Evolutionary conservation across 305 asterid species (phyloP), one percentile per base, ranked within the genome.

Genomic region (Fraxinus baroniana): DNA sequence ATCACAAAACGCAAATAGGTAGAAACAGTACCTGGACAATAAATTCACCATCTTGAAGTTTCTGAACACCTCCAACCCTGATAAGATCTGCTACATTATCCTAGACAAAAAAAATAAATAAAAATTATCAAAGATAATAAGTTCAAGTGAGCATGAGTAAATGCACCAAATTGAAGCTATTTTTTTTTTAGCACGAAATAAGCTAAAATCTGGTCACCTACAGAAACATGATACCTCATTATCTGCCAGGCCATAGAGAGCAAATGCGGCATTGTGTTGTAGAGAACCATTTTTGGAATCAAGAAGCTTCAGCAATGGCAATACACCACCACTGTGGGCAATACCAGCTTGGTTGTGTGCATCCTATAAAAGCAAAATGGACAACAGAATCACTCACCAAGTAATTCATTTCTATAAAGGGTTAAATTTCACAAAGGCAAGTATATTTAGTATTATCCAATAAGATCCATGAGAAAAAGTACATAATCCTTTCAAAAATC

Each of bases 241-340:
- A 89, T 97, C 99, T 36, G 99, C 97, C 84, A 97, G 99, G 75
- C 98, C 98, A 68, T 97, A 95, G 55, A 97, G 97, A 80, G 98
- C 98, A 89, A 97, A 97, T 76, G 99, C 99, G 87, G 99, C 98
- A 91, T 95, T 95, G 82, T 95, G 99, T 79, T 97, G 99, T 83
- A 97, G 85, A 15, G 98, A 92, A 83, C 98, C 98, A 87, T 97
- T 95, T 85, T 93, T 97, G 55, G 99, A 93, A 83, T 95, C 98
- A 85, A 95, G 97, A 83, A 97, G 99, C 89, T 92, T 91, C 86
- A 97, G 88, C 79, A 95, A 85, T 36, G 98, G 98, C 76, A 81
- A 76, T 84, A 97, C 83, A 71, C 98, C 98, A 83, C 98, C 98
- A 85, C 98, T 85, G 81, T 97, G 98, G 39, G 95, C 98, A 88